Percentiles rank a stretch among this genome's conserved stretches.
phyloP scores from a whole-genome alignment of 106 monocot genomes.

The Apostasia ramifera region DNA sequence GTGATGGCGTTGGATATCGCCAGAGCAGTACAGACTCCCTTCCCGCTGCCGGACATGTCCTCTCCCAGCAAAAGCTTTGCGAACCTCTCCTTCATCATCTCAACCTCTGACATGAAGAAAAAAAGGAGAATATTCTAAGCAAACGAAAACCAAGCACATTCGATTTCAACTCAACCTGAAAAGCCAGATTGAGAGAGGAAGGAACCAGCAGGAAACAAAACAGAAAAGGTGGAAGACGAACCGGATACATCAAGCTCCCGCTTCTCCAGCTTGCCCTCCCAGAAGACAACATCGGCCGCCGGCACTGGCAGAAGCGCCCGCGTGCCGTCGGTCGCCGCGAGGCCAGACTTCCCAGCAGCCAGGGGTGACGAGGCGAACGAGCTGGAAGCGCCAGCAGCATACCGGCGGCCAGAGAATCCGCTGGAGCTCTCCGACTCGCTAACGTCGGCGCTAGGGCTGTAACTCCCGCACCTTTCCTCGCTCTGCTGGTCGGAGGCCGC shows the following conservation, averaged over 20 bases:
- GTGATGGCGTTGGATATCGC: constrained; percentile 98
- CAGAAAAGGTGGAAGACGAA: constrained; percentile 7
- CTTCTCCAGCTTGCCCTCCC: constrained; percentile 53
- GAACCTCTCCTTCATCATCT: constrained; percentile 98
- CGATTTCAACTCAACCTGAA: too few species aligned
- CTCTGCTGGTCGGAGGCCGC: constrained; percentile 46
- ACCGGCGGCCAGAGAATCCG: constrained; percentile 38
- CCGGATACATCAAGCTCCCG: constrained; percentile 36
- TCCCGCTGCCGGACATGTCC: constrained; percentile 95
- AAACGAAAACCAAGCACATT: not conserved
- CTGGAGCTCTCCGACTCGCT: constrained; percentile 71
- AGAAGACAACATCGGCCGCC: constrained; percentile 17
- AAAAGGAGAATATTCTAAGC: not conserved
- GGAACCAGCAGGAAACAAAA: not conserved
- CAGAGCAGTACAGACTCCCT: constrained; percentile 92
- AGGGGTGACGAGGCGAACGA: constrained; percentile 39
- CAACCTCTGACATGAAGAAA: constrained; percentile 49
- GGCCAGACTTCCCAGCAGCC: not conserved
- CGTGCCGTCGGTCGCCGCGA: not conserved
- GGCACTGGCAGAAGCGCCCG: constrained; percentile 10
- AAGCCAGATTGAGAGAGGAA: not conserved
- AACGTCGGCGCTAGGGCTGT: constrained; percentile 72
- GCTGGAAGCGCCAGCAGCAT: constrained; percentile 26
- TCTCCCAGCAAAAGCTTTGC: constrained; percentile 90
- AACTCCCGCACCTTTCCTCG: constrained; percentile 55